Evolutionary conservation across 2,329 filamentous ascomycete genomes (phyloP), one percentile per base, ranked within the genome.

Genomic region (Ceratocystis variospora): DNA sequence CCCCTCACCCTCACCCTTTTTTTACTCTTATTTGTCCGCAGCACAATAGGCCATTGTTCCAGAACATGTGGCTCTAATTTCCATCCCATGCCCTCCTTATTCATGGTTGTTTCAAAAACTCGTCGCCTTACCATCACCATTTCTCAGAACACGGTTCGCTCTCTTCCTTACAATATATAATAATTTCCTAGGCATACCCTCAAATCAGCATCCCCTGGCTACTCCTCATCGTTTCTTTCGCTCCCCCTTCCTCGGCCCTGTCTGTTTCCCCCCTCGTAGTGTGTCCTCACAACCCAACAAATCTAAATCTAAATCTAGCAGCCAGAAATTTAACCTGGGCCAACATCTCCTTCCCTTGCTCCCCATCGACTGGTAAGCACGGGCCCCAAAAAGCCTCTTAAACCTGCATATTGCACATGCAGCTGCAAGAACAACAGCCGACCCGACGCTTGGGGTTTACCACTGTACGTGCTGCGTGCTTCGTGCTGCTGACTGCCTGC

Each of bases 81-180:
- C 55, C 55, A 31, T 59, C 55, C 55, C 55, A 59, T 12, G 55
- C 55, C n/a, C 28, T 59, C 55, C 55, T 59, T 59, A 37, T 59
- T 59, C 55, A 59, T 59, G 28, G 55, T 28, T 59, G 55, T 59
- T 59, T 59, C 55, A 59, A 59, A 59, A 59, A 59, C 28, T n/a
- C 5, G 28, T 37, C 31, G 25, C 61, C 61, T 48, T 33, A 48
- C 61, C 44, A 63, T 63, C 61, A 63, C 61, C 25, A 50, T 63
- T 63, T 63, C 61, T 45, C 61, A 48, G 44, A 46, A 63, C 44
- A 33, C 61, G 61, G 61, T 63, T 63, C 61, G 17, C 41, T 17
- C 46, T 31, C 55, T 59, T 59, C 55, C 55, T 41, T 37, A n/a
- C 28, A 59, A 37, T 10, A 31, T 59, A 15, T 5, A 8, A 59